Evolutionary conservation across 352 stramenopile genomes (phyloP).

Genomic region (Thalassiosira livingstoniorum): DNA sequence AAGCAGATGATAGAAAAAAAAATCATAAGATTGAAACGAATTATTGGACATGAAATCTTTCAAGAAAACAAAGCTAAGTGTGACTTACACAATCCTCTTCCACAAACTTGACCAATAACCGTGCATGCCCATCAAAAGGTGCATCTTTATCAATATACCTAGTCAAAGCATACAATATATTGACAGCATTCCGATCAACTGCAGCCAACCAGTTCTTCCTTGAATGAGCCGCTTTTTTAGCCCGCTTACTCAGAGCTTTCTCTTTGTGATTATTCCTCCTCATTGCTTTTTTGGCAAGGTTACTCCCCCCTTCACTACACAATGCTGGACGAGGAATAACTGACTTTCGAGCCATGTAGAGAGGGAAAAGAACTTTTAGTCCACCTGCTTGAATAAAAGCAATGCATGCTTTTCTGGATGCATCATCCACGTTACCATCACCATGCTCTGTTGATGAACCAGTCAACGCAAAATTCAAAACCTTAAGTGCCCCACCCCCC

Average conservation of each 20-base stretch:
- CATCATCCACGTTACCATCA: background rate
- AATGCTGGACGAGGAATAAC: constrained; percentile 66
- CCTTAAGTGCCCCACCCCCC: constrained; percentile 77
- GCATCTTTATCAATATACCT: constrained; percentile 70
- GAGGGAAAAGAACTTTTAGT: constrained; percentile 77
- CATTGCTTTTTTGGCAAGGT: constrained; percentile 41
- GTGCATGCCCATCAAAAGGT: constrained; percentile 66
- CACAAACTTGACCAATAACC: constrained; percentile 82
- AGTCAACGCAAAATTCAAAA: constrained; percentile 81
- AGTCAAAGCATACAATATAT: constrained; percentile 80
- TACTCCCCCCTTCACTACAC: constrained; percentile 54
- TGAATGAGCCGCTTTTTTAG: constrained; percentile 58
- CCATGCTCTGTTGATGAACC: constrained; percentile 24
- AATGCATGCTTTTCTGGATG: constrained; percentile 72
- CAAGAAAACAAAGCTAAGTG: background rate
- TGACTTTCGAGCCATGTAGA: constrained; percentile 68
- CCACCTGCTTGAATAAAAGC: constrained; percentile 66
- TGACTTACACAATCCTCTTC: constrained; percentile 70
- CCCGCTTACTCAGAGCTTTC: constrained; percentile 40
- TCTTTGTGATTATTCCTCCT: constrained; percentile 12
- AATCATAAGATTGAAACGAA: background rate
- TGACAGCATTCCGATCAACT: constrained; percentile 66
- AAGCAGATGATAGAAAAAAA: background rate
- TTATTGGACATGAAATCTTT: background rate
- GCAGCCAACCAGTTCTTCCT: constrained; percentile 68